Evolutionary conservation across 345 rosid species (phyloP), one percentile per base, ranked within the genome.

Genomic region (Abelmoschus esculentus): DNA sequence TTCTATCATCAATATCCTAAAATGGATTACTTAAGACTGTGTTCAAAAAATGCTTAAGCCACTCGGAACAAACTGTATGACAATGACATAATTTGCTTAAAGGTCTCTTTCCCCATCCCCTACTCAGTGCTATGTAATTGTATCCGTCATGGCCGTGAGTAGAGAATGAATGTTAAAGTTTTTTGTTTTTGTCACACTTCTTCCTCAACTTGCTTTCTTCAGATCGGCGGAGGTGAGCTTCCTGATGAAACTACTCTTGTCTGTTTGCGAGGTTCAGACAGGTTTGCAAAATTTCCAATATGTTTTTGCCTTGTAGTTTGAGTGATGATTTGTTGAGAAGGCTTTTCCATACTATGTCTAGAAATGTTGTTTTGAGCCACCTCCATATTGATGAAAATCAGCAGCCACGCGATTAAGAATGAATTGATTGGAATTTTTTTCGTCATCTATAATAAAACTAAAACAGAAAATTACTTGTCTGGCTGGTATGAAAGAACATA

Each of bases 211-310:
- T 72, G 18, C 40, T 73, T 76, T 83, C 73, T 76, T 75, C 83
- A 95, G 97, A 79, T 91, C 70, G 96, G 97, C 70, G 96, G 93
- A 32, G 97, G 99, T 63, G 88, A 91, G 74, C 75, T 76, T 73
- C 96, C 96, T 38, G 96, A 91, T 76, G 96, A 93, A 76, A 91
- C 97, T 50, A 88, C 81, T 34, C 88, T 91, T 17, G 47, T 84
- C 8, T 93, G 98, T 74, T 84, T 86, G 68, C 96, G 96, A 79
- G 97, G 96, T 80, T 86, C 99, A 66, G 96, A 95, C 85, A 93
- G 96, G 99, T 93, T 73, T 74, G 87, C 52, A 55, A 70, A 50
- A 1, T 69, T 29, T 57, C 29, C 12, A 14, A 18, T 66, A 32
- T n/a, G 3, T 65, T 61, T 54, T 69, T 54, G 10, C 64, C 18